Conservation (phyloP, 2,329 filamentous ascomycete species). For the Neonectria neomacrospora region DNA sequence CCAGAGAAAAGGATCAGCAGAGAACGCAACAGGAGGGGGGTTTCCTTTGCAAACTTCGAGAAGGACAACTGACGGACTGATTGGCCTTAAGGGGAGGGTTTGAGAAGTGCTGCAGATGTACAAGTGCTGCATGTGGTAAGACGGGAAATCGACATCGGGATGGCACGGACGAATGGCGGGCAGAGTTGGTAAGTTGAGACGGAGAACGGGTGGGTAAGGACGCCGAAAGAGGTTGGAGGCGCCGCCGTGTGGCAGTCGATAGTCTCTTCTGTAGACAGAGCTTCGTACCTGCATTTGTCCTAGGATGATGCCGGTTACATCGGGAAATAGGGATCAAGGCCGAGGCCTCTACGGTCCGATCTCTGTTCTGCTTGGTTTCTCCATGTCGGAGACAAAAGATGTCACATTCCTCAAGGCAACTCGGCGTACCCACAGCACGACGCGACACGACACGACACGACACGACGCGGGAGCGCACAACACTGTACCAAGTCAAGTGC, state of each 20-base stretch:
- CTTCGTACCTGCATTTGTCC: slow-evolving; percentile 25
- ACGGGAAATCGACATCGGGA: slow-evolving; percentile 22
- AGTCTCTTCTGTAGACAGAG: too few relatives aligned
- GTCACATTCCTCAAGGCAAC: slow-evolving; percentile 7
- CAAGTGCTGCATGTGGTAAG: neutral
- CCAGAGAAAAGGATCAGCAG: neutral
- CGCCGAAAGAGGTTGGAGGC: slow-evolving; percentile 14
- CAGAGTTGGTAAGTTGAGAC: neutral
- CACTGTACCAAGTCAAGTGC: neutral
- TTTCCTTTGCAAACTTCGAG: neutral
- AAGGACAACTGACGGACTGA: neutral
- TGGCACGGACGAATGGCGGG: slow-evolving; percentile 17
- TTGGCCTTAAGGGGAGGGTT: slow-evolving; percentile 4
- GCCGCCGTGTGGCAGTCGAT: slow-evolving; percentile 21
- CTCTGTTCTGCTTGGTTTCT: neutral
- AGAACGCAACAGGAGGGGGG: neutral
- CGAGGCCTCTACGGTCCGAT: neutral
- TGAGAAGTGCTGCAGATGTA: neutral
- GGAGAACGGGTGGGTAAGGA: neutral
- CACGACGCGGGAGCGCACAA: neutral
- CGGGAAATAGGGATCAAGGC: slow-evolving; percentile 10
- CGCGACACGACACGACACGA: neutral
- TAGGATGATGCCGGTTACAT: slow-evolving; percentile 22
- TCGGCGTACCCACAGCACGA: neutral
- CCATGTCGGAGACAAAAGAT: neutral